Evolutionary conservation across 192 early-diverging fungal species (phyloP), one percentile per base, ranked within the genome.

Genomic region (Backusella sp.): DNA sequence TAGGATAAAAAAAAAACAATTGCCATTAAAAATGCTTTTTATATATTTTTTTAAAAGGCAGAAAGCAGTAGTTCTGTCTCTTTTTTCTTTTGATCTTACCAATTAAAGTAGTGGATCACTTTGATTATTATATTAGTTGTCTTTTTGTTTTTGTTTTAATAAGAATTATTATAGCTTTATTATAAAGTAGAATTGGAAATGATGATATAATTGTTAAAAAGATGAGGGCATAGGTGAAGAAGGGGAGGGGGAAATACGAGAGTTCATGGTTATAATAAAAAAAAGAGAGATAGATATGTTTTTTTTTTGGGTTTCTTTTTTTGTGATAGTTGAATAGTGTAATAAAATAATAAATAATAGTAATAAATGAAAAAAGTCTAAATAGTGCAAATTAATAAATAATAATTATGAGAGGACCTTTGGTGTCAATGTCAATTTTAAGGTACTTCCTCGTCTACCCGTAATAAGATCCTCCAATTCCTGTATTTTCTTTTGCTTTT

Each of bases 361-460:
- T 32, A 32, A 32, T 32, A 44, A 17, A 44, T 44, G 15, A 17
- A 41, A 9, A 41, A 41, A 49, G 19, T 49, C 19, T 49, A 49
- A 39, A 49, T 49, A 49, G 46, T 49, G 46, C 19, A 49, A 49
- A 49, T 49, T 49, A 49, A 49, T n/a, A 6, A 49, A 49, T 49
- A 49, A 49, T 49, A n/a, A 34, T 70, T 70, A 76, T 15, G 68
- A 37, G 12, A 76, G 42, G 26, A 35, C 76, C 36, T 75, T 75
- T 21, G 80, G 80, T 70, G 80, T 82, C 17, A 82, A 71, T 28
- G 74, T 75, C 30, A 82, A 46, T 39, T 78, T 82, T 19, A 82
- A 59, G 17, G 80, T 82, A 35, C 80, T 82, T 23, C 53, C 76
- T 21, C 80, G 59, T 30, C 76, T 46, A 8, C 80, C 77, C 19